Conservation (phyloP, 768 basidiomycete genomes). For the Xanthoconium stramineum region DNA sequence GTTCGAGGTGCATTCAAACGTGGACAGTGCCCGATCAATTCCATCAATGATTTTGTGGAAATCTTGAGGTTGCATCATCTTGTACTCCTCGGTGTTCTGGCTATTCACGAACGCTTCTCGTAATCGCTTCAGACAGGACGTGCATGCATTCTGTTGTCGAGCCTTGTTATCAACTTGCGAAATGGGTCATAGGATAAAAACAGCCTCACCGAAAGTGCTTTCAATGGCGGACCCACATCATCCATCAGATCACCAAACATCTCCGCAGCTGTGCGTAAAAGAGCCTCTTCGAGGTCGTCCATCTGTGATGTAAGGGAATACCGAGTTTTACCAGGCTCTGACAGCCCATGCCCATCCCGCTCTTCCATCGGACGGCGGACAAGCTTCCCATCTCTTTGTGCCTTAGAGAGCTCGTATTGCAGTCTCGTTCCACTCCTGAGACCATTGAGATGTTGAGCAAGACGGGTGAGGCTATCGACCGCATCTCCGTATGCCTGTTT, state of each 20-base stretch:
- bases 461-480: constrained; percentile 78
- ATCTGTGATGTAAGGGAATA: constrained; percentile 36
- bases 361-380: constrained; percentile 22
- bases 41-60: constrained; percentile 61
- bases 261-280: constrained; percentile 52
- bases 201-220: constrained; percentile 61
- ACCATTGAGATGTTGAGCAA: constrained; percentile 93
- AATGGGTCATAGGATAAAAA: not conserved
- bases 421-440: constrained; percentile 79
- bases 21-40: constrained; percentile 65
- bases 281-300: constrained; percentile 40
- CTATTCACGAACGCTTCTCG: constrained; percentile 59
- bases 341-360: constrained; percentile 14
- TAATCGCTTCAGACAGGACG: constrained; percentile 56
- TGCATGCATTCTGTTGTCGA: constrained; percentile 53
- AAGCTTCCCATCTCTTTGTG: constrained; percentile 46
- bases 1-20: constrained; percentile 82
- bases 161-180: constrained; percentile 1
- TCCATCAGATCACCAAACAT: constrained; percentile 80
- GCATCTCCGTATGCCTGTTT: constrained; percentile 79
- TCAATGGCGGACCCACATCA: constrained; percentile 75
- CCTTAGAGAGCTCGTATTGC: constrained; percentile 78
- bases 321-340: constrained; percentile 19
- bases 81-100: constrained; percentile 28
- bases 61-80: constrained; percentile 50